A percentile compares a stretch with the other conserved stretches of the same genome.
phyloP scores from a whole-genome alignment of 2,329 filamentous ascomycete genomes.

The Aspergillus bombycis region DNA sequence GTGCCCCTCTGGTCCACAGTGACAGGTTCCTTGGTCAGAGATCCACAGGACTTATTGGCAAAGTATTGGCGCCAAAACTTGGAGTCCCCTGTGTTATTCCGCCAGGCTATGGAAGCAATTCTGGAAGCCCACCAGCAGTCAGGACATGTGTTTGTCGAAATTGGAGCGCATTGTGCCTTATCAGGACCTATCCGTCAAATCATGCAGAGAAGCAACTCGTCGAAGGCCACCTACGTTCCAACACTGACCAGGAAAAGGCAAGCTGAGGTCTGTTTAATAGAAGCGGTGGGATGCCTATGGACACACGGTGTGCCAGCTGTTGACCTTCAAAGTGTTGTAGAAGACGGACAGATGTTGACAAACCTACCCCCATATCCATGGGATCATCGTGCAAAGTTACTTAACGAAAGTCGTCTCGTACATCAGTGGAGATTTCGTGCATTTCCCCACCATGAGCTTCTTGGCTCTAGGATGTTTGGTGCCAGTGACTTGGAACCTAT shows the following conservation, averaged over 20 bases:
- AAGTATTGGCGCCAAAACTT: background rate
- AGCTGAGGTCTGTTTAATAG: background rate
- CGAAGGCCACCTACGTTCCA: background rate
- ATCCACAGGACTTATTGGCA: conserved; percentile 14
- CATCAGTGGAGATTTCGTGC: conserved; percentile 22
- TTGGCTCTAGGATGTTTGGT: conserved; percentile 35
- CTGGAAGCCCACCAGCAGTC: background rate
- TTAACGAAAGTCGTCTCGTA: conserved; percentile 25
- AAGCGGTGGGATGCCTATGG: background rate
- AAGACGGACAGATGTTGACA: background rate
- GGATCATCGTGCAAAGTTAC: conserved; percentile 21
- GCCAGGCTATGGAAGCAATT: conserved; percentile 20
- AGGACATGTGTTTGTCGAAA: background rate
- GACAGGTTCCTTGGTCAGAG: background rate
- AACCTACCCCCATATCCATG: conserved; percentile 33
- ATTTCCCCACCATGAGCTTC: conserved; percentile 27
- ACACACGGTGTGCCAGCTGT: background rate
- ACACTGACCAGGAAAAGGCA: background rate
- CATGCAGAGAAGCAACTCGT: background rate
- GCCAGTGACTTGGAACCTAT: conserved; percentile 33
- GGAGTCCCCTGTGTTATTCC: conserved; percentile 31
- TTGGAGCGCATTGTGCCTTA: background rate
- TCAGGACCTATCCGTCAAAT: background rate
- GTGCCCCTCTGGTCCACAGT: background rate
- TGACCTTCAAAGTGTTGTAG: background rate